Conservation (phyloP, 192 early-diverging fungal species). For the Linderina pennispora region DNA sequence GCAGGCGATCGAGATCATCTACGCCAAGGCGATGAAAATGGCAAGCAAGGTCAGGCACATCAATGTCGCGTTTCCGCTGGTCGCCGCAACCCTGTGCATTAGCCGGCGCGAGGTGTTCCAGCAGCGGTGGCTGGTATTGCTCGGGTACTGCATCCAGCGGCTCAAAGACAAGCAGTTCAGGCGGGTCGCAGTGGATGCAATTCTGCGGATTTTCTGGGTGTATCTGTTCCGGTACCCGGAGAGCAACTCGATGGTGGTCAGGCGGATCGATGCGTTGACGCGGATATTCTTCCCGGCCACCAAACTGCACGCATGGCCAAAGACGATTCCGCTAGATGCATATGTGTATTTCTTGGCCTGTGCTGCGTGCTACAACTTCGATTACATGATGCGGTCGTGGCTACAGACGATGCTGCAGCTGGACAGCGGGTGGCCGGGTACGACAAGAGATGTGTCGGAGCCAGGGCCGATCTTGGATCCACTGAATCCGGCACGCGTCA, state of each 20-base stretch:
- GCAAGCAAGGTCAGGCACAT: slow-evolving; percentile 76
- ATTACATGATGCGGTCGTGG: slow-evolving; percentile 37
- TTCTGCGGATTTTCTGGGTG: slow-evolving; percentile 85
- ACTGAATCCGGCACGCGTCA: slow-evolving; percentile 41
- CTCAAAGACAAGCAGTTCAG: slow-evolving; percentile 73
- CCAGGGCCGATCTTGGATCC: slow-evolving; percentile 35
- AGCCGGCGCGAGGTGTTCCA: slow-evolving; percentile 86
- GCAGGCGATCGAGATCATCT: slow-evolving; percentile 87
- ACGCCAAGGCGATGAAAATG: slow-evolving; percentile 87
- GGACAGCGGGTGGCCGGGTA: slow-evolving; percentile 44
- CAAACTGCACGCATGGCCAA: slow-evolving; percentile 47
- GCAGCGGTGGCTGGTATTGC: slow-evolving; percentile 64
- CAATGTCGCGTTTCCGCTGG: slow-evolving; percentile 74
- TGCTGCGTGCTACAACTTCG: slow-evolving; percentile 48
- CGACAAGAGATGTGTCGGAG: slow-evolving; percentile 31
- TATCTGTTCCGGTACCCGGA: slow-evolving; percentile 89
- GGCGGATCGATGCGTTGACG: slow-evolving; percentile 43
- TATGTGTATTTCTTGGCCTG: slow-evolving; percentile 46
- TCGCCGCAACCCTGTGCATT: slow-evolving; percentile 85
- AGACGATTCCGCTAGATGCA: slow-evolving; percentile 39
- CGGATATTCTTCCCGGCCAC: slow-evolving; percentile 48
- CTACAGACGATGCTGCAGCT: slow-evolving; percentile 39
- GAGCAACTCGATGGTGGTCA: slow-evolving; percentile 39
- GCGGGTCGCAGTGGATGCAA: slow-evolving; percentile 68
- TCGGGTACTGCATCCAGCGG: slow-evolving; percentile 63